Conservation (phyloP, 441 rosid genomes). For the Eruca vesicaria region DNA sequence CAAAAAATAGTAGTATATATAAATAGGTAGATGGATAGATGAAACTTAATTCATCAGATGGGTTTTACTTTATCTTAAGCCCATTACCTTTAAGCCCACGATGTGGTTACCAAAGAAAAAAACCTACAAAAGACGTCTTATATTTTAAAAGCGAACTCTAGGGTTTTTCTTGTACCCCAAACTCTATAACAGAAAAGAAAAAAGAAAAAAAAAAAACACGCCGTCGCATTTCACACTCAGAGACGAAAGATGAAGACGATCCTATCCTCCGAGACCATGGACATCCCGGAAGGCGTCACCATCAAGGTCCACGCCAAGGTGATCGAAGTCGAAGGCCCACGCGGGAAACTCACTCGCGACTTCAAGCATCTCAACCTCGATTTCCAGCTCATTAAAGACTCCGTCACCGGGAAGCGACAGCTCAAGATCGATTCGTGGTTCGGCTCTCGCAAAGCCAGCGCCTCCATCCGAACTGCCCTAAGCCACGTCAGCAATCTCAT, state of each 20-base stretch:
- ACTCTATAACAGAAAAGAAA: background rate
- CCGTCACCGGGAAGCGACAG: conserved; percentile 53
- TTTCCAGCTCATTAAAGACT: conserved; percentile 67
- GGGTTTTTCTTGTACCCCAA: background rate
- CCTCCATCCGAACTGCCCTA: conserved; percentile 71
- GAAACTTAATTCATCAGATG: background rate
- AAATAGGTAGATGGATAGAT: no score
- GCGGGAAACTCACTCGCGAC: conserved; percentile 72
- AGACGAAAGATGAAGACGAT: conserved; percentile 61
- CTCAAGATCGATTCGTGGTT: conserved; percentile 83
- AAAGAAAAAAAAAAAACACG: background rate
- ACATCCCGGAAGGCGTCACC: conserved; percentile 70
- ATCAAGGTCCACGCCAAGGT: conserved; percentile 70
- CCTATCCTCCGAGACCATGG: conserved; percentile 74
- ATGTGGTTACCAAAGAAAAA: background rate
- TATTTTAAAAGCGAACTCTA: background rate
- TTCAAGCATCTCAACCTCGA: conserved; percentile 89
- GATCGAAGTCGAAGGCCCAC: conserved; percentile 76
- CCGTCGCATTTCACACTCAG: conserved; percentile 15
- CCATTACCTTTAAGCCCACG: background rate
- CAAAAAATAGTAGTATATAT: no score
- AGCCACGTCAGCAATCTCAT: conserved; percentile 68
- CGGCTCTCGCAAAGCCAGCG: conserved; percentile 68
- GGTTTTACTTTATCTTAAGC: background rate
- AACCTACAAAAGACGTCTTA: background rate